Percentiles rank a stretch among this genome's conserved stretches.
Evolutionary conservation across 805 yeast species (phyloP).

Genomic region (Kazachstania bromeliacearum): DNA sequence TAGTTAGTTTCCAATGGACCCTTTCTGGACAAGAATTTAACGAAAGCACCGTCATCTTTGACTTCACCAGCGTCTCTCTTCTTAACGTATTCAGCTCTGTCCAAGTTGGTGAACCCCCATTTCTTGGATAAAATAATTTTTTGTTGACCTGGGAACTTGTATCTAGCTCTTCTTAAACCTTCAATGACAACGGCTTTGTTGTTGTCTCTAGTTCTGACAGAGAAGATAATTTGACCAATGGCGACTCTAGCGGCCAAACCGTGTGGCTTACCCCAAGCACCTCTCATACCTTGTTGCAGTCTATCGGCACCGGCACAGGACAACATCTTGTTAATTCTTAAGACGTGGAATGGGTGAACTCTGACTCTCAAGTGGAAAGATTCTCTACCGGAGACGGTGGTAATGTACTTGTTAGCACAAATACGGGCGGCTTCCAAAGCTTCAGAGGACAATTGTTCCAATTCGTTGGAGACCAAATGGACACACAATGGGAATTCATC

Average conservation of each 20-base stretch:
- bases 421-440: slow-evolving; percentile 99
- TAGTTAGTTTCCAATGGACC: slow-evolving; percentile 91
- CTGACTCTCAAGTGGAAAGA: slow-evolving; percentile 99
- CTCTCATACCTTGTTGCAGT: slow-evolving; percentile 99
- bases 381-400: slow-evolving; percentile 97
- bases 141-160: slow-evolving; percentile 99
- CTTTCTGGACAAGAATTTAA: slow-evolving; percentile 94
- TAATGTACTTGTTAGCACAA: slow-evolving; percentile 98
- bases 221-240: slow-evolving; percentile 97
- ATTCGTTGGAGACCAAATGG: slow-evolving; percentile 98
- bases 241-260: slow-evolving; percentile 99
- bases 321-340: slow-evolving; percentile 99
- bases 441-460: slow-evolving; percentile 98
- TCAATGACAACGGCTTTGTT: slow-evolving; percentile 97
- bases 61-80: slow-evolving; percentile 97
- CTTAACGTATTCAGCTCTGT: slow-evolving; percentile 93
- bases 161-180: slow-evolving; percentile 99
- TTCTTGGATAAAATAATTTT: slow-evolving; percentile 98
- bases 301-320: slow-evolving; percentile 99
- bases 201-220: slow-evolving; percentile 96
- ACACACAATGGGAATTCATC: slow-evolving; percentile 99
- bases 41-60: slow-evolving; percentile 99
- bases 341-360: slow-evolving; percentile 99
- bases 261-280: slow-evolving; percentile 99
- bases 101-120: slow-evolving; percentile 99